Evolutionary conservation across 306 rosid genomes (phyloP).

Genomic region (Medicago arabica): DNA sequence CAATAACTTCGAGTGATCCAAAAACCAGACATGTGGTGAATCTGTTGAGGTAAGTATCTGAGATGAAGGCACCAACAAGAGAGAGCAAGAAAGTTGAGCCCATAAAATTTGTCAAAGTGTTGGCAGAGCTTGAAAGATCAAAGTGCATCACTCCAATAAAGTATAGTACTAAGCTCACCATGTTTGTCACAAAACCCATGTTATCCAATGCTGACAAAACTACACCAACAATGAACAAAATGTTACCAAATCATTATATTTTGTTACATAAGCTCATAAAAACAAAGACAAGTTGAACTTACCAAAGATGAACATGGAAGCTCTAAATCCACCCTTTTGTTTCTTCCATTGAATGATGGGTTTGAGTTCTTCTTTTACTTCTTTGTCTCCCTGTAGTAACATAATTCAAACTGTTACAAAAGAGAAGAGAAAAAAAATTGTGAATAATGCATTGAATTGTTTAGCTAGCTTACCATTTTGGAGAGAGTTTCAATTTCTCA

Average conservation of each 20-base stretch:
- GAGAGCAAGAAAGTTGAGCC: slow-evolving; percentile 82
- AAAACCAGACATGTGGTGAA: slow-evolving; percentile 70
- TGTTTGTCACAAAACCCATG: slow-evolving; percentile 86
- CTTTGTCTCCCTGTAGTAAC: slow-evolving; percentile 45
- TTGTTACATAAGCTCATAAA: too few species aligned
- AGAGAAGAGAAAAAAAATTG: not conserved
- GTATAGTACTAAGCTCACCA: slow-evolving; percentile 79
- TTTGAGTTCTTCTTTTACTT: slow-evolving; percentile 50
- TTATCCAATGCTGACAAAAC: slow-evolving; percentile 73
- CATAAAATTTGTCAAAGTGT: slow-evolving; percentile 84
- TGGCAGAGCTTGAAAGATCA: slow-evolving; percentile 67
- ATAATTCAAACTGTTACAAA: slow-evolving; percentile 32
- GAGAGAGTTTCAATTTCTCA: slow-evolving; percentile 27
- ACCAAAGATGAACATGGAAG: slow-evolving; percentile 77
- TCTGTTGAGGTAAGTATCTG: slow-evolving; percentile 75
- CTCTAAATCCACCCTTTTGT: slow-evolving; percentile 73
- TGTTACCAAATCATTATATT: not conserved
- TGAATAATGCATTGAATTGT: slow-evolving; percentile 9
- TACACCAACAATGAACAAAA: slow-evolving; percentile 28
- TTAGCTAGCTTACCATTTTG: slow-evolving; percentile 47
- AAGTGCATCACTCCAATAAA: slow-evolving; percentile 67
- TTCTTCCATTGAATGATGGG: slow-evolving; percentile 43
- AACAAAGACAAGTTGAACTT: too few species aligned
- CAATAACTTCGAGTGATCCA: slow-evolving; percentile 74
- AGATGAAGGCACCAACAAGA: slow-evolving; percentile 82